These are phyloP conservation scores for Skeletonema grethae DNA, from an alignment of 108 stramenopile species.

Conservation along the genomic window DNA sequence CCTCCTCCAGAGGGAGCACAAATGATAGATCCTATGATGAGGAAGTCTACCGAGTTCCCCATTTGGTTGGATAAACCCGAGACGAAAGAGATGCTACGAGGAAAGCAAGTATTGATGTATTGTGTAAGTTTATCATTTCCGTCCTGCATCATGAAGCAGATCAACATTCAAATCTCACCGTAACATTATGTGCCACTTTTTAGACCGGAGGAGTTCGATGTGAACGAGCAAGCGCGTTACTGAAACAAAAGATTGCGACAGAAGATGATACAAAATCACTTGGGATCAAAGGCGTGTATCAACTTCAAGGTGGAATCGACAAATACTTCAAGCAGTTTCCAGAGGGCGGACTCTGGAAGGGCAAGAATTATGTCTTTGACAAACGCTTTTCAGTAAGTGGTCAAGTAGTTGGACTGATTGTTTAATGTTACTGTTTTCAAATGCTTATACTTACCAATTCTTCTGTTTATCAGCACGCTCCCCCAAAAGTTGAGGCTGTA, in stretches of 20 bases:
- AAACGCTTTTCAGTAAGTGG: constrained; percentile 64
- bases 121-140: constrained; percentile 32
- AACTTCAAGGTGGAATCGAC: constrained; percentile 91
- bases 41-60: constrained; percentile 88
- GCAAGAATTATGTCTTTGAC: constrained; percentile 93
- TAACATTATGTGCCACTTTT: too few relatives aligned
- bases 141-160: too few relatives aligned
- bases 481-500: constrained; percentile 60
- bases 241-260: constrained; percentile 75
- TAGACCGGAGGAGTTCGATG: constrained; percentile 86
- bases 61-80: constrained; percentile 70
- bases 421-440: too few relatives aligned
- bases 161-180: too few relatives aligned
- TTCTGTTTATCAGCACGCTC: constrained; percentile 60
- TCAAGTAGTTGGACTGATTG: too few relatives aligned
- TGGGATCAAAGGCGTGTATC: constrained; percentile 81
- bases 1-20: constrained; percentile 60
- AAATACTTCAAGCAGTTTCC: constrained; percentile 86
- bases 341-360: constrained; percentile 86
- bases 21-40: constrained; percentile 89
- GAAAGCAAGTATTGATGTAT: constrained; percentile 87
- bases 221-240: constrained; percentile 84
- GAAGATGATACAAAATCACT: constrained; percentile 66
- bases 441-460: too few relatives aligned
- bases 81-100: constrained; percentile 75